A percentile compares a stretch with the other conserved stretches of the same genome.
phyloP scores from a whole-genome alignment of 73 alveolate genomes.

The Paramecium tetraurelia region DNA sequence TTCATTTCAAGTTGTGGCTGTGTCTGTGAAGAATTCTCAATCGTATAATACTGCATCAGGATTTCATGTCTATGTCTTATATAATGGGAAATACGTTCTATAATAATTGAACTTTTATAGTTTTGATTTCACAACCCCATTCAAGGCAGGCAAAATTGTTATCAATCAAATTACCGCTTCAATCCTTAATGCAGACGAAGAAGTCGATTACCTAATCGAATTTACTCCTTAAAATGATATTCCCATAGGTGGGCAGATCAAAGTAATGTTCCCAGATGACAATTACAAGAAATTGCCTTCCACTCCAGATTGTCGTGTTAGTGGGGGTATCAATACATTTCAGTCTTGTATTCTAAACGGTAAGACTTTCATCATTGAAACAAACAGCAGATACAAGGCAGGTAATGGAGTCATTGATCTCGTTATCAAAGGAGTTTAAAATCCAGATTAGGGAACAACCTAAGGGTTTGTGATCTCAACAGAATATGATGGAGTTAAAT shows the following conservation, averaged over 20 bases:
- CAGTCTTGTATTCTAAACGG: conserved; percentile 50
- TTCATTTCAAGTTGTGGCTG: conserved; percentile 34
- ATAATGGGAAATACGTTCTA: conserved; percentile 14
- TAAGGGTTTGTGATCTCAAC: conserved; percentile 49
- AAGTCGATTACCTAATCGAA: conserved; percentile 34
- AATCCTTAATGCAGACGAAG: conserved; percentile 50
- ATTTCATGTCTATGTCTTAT: conserved; percentile 1
- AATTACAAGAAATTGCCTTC: conserved; percentile 52
- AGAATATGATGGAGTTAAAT: conserved; percentile 18
- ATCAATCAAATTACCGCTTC: conserved; percentile 56
- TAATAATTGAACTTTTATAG: conserved; percentile 4
- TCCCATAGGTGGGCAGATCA: conserved; percentile 44
- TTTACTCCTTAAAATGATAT: conserved; percentile 60
- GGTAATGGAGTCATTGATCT: conserved; percentile 54
- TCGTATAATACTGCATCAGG: conserved; percentile 31
- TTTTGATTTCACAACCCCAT: conserved; percentile 42
- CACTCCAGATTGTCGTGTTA: conserved; percentile 44
- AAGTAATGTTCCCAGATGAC: conserved; percentile 38
- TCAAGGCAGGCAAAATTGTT: conserved; percentile 48
- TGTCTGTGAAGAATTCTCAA: conserved; percentile 51
- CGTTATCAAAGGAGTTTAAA: neutral
- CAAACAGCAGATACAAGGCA: conserved; percentile 16
- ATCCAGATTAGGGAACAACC: conserved; percentile 65
- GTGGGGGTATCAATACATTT: conserved; percentile 55
- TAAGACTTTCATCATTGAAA: conserved; percentile 31